Evolutionary conservation across 2,329 filamentous ascomycete species (phyloP).

Genomic region (Fusarium albidum): DNA sequence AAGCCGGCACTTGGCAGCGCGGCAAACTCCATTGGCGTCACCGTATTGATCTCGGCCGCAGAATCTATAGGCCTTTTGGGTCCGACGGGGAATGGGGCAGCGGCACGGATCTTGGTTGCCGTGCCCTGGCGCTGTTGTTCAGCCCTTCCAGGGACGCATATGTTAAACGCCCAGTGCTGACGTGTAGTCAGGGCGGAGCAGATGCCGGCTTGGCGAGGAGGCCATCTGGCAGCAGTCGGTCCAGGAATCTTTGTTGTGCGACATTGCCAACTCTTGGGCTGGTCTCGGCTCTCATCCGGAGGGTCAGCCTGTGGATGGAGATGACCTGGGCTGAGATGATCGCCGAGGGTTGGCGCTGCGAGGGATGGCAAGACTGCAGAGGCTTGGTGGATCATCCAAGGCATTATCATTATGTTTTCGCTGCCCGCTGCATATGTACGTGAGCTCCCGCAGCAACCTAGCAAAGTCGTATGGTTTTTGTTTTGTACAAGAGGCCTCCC

Average conservation of each 20-base stretch:
- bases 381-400: conserved; percentile 28
- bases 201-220: conserved; percentile 18
- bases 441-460: conserved; percentile 23
- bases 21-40: conserved; percentile 22
- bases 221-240: neutral
- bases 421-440: conserved; percentile 25
- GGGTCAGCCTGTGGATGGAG: neutral
- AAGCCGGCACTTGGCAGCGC: conserved; percentile 33
- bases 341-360: neutral
- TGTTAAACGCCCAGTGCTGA: conserved; percentile 13
- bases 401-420: conserved; percentile 40
- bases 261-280: conserved; percentile 8
- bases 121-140: conserved; percentile 3
- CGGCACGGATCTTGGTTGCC: neutral
- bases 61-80: conserved; percentile 3
- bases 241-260: neutral
- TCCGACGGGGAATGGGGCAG: conserved; percentile 7
- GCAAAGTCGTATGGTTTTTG: conserved; percentile 27
- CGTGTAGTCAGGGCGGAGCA: conserved; percentile 4
- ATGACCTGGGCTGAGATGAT: neutral
- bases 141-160: conserved; percentile 6
- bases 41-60: conserved; percentile 4
- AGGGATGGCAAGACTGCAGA: neutral
- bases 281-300: conserved; percentile 7
- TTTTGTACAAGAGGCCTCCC: conserved; percentile 36